These are phyloP conservation scores for Violaceomyces palustris DNA, from an alignment of 1,284 basidiomycete species.

Conservation along the genomic window DNA sequence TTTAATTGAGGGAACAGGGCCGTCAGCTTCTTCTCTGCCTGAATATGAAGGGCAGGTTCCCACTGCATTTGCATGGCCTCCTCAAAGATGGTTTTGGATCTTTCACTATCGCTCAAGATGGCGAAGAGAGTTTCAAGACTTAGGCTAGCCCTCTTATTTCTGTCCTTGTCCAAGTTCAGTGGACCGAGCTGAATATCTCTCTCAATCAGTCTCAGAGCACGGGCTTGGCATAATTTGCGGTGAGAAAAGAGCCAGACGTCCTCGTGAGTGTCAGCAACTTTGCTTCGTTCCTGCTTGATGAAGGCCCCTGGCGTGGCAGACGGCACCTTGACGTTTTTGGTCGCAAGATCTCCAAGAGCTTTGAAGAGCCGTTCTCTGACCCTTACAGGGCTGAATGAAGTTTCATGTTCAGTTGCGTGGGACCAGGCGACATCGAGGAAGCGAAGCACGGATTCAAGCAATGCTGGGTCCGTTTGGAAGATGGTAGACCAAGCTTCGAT, in stretches of 20 bases:
- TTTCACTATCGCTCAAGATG: constrained; percentile 61
- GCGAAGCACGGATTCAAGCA: constrained; percentile 69
- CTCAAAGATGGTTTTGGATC: constrained; percentile 61
- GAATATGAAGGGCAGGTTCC: constrained; percentile 65
- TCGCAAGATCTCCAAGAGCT: constrained; percentile 61
- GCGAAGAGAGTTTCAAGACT: constrained; percentile 60
- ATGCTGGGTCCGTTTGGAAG: constrained; percentile 69
- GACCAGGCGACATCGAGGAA: constrained; percentile 80
- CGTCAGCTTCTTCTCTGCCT: constrained; percentile 50
- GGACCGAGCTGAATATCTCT: constrained; percentile 48
- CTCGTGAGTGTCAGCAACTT: constrained; percentile 56
- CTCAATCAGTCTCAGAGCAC: constrained; percentile 64
- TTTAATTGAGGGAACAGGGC: constrained; percentile 50
- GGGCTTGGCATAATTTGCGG: constrained; percentile 68
- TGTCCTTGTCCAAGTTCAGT: constrained; percentile 48
- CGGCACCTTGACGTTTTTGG: constrained; percentile 61
- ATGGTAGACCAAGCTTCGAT: constrained; percentile 66
- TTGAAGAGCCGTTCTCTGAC: constrained; percentile 64
- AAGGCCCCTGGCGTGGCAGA: constrained; percentile 11
- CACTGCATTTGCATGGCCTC: constrained; percentile 65
- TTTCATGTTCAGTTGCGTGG: constrained; percentile 70
- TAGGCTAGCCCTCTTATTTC: constrained; percentile 54
- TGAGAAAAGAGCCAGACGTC: constrained; percentile 57
- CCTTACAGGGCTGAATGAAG: constrained; percentile 61
- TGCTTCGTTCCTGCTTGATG: constrained; percentile 2